Evolutionary conservation across 768 basidiomycete genomes (phyloP), one percentile per base, ranked within the genome.

Genomic region (Leccinum disarticulatum): DNA sequence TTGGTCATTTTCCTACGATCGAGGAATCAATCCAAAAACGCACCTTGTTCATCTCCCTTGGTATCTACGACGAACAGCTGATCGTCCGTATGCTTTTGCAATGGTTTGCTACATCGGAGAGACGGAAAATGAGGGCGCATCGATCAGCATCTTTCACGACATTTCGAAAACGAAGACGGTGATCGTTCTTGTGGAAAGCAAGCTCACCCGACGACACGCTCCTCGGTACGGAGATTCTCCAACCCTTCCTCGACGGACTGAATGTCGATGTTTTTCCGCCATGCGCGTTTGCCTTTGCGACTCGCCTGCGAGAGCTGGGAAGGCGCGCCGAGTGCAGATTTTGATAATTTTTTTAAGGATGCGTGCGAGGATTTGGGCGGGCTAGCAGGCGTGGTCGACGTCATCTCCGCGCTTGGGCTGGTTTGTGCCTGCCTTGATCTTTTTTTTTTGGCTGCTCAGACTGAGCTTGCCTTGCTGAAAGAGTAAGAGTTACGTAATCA

Each of bases 251-350:
- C 93, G 19, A 95, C 86, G 53, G 86, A 86, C 27, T 84, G 83
- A 53, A 96, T 82, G 70, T 96, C 87, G 55, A 96, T 87, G 73
- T 97, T 92, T 77, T 97, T 96, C 70, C 95, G 76, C 95, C 95
- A 96, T 51, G 94, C 86, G 57, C 84, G 85, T 73, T 96, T 96
- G n/a, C 93, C 92, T 73, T 93, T 96, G 58, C 94, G 78, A 66
- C 88, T 91, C 0, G 85, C 73, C 72, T 95, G 93, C 13, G 56
- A 64, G n/a, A 62, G 65, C 33, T 73, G 73, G 4, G 72, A 66
- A 31, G 73, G 73, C 3, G 69, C 72, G 3, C 72, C 69, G 4
- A 71, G 43, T 3, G 28, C 55, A 3, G 68, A 64, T 22, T 57
- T 62, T 31, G 41, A 5, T 33, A 33, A 0, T 15, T 46, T 15